These are phyloP conservation scores for Saccharomyces mikatae DNA, from an alignment of 805 yeast genomes.

Conservation along the genomic window DNA sequence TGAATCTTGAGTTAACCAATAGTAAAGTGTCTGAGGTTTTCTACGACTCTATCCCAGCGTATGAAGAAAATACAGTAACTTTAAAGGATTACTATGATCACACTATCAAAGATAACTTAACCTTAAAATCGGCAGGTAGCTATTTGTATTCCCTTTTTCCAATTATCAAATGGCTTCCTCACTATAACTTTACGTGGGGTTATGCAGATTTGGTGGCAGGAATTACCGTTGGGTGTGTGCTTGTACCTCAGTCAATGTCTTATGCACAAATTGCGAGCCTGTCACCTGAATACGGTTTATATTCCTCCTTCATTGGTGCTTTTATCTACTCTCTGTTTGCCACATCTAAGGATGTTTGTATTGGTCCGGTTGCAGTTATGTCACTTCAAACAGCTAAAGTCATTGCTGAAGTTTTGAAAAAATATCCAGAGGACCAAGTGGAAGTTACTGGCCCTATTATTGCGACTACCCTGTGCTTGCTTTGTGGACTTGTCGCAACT, in stretches of 20 bases:
- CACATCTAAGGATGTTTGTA: constrained; percentile 89
- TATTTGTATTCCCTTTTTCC: constrained; percentile 71
- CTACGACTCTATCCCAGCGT: constrained; percentile 7
- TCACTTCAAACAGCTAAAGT: constrained; percentile 77
- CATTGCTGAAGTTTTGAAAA: constrained; percentile 51
- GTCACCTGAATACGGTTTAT: constrained; percentile 76
- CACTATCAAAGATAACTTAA: constrained; percentile 10
- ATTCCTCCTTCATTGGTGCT: constrained; percentile 88
- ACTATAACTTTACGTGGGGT: constrained; percentile 74
- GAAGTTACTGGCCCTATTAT: constrained; percentile 53
- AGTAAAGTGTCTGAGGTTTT: not conserved
- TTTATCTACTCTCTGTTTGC: constrained; percentile 85
- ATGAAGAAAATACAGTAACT: constrained; percentile 15
- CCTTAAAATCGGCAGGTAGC: constrained; percentile 32
- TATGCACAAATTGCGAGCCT: constrained; percentile 83
- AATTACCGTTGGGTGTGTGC: constrained; percentile 86
- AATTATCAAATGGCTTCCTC: constrained; percentile 69
- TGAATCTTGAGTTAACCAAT: constrained; percentile 21
- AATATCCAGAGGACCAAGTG: constrained; percentile 33
- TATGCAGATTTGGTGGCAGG: constrained; percentile 84
- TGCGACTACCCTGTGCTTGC: constrained; percentile 70
- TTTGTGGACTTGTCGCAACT: constrained; percentile 78
- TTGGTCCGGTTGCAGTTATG: constrained; percentile 97
- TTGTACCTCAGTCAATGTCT: constrained; percentile 94
- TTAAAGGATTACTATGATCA: constrained; percentile 20